phyloP scores from a whole-genome alignment of 495 filamentous ascomycete species.

The Acidomyces sp. region DNA sequence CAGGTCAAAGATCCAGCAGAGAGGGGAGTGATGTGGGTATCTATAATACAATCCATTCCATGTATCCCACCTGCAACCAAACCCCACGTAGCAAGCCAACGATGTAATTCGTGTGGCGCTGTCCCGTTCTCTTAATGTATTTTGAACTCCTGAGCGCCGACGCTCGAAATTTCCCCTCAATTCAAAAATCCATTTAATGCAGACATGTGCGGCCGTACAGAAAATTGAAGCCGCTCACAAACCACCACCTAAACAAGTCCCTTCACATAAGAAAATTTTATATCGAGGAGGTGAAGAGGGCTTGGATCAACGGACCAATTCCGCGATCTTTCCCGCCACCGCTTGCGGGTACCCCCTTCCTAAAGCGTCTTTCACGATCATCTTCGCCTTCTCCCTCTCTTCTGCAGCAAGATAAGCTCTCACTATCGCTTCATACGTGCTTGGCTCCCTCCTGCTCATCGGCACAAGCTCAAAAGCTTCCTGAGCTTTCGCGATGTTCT shows the following conservation, averaged over 20 bases:
- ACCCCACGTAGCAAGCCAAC: background rate
- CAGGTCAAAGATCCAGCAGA: constrained; percentile 1
- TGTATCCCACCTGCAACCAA: background rate
- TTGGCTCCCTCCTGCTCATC: constrained; percentile 71
- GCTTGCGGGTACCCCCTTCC: constrained; percentile 79
- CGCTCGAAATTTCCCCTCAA: background rate
- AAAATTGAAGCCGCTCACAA: background rate
- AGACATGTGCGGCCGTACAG: background rate
- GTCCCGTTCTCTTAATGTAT: background rate
- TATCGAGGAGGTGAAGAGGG: background rate
- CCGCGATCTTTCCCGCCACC: constrained; percentile 80
- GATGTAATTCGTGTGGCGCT: background rate
- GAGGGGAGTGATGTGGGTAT: constrained; percentile 1
- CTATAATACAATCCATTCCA: constrained; percentile 1
- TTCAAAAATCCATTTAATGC: too few relatives aligned
- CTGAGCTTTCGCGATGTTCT: constrained; percentile 65
- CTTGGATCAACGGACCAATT: constrained; percentile 51
- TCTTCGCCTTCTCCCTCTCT: constrained; percentile 57
- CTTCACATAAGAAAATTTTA: too few relatives aligned
- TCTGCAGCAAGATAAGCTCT: constrained; percentile 77
- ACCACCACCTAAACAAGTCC: too few relatives aligned
- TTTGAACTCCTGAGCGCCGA: background rate
- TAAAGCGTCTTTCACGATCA: constrained; percentile 80
- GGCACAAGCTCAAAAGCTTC: constrained; percentile 64
- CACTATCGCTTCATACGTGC: constrained; percentile 99